Evolutionary conservation across 176 grass and related monocot species (phyloP).

Genomic region (Lolium rigidum): DNA sequence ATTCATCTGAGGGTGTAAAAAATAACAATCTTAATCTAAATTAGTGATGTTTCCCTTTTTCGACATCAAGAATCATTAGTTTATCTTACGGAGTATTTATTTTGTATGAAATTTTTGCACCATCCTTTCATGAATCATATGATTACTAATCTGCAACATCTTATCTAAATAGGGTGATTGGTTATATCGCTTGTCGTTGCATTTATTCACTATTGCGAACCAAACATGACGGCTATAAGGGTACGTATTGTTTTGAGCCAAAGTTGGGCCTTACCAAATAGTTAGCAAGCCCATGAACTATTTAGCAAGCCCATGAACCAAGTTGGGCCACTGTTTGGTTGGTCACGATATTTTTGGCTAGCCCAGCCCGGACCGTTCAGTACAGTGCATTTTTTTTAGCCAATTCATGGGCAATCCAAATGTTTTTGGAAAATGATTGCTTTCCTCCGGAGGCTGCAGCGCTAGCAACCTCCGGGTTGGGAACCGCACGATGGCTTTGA

Average conservation of each 20-base stretch:
- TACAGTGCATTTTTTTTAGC: not conserved
- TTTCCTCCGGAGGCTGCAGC: too few relatives aligned
- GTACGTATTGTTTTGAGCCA: not conserved
- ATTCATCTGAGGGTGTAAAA: constrained; percentile 19
- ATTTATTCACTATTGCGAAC: constrained; percentile 5
- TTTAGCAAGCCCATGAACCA: not conserved
- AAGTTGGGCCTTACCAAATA: not conserved
- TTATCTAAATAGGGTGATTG: constrained; percentile 26
- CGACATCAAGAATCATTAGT: constrained; percentile 1
- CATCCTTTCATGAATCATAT: constrained; percentile 8
- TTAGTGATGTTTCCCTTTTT: constrained; percentile 21
- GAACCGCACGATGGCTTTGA: too few relatives aligned
- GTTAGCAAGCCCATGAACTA: not conserved
- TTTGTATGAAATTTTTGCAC: not conserved
- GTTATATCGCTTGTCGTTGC: not conserved
- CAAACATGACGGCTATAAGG: constrained; percentile 14
- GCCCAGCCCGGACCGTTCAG: not conserved
- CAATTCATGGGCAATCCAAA: not conserved
- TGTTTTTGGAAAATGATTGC: too few relatives aligned
- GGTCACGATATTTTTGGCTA: not conserved
- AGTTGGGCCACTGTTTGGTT: not conserved
- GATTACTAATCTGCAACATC: constrained; percentile 24
- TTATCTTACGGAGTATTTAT: not conserved
- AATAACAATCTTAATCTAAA: constrained; percentile 25
- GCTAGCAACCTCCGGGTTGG: too few relatives aligned